Conservation (phyloP, 257 asterid species). For the Salvia splendens region DNA sequence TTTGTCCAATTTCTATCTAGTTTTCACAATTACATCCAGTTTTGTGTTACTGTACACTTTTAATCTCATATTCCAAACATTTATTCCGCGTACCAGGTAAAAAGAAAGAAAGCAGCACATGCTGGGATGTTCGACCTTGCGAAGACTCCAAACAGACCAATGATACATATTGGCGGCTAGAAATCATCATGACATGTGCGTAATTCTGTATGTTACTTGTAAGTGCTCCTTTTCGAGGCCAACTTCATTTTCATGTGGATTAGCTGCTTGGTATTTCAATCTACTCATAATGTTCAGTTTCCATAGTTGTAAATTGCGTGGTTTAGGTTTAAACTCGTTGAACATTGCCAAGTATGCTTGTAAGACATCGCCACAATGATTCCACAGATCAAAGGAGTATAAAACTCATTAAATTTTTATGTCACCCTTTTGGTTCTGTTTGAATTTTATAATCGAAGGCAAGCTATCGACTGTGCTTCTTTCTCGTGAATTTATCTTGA, state of each 20-base stretch:
- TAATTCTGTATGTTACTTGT: constrained; percentile 25
- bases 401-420: neutral
- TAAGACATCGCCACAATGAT: neutral
- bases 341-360: neutral
- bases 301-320: neutral
- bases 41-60: neutral
- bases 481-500: too few species aligned
- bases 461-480: too few species aligned
- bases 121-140: constrained; percentile 96
- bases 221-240: neutral
- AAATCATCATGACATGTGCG: constrained; percentile 19
- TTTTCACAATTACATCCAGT: constrained; percentile 8
- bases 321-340: neutral
- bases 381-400: too few species aligned
- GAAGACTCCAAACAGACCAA: constrained; percentile 92
- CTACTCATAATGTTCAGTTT: neutral
- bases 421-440: too few species aligned
- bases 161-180: constrained; percentile 96
- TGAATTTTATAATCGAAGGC: too few species aligned
- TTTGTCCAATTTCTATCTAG: neutral
- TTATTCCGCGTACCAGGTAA: constrained; percentile 53
- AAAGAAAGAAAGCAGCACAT: constrained; percentile 94
- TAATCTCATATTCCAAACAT: constrained; percentile 26
- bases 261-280: constrained; percentile 1
- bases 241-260: neutral